These are phyloP conservation scores for Chrysoporthe austroafricana DNA, from an alignment of 2,329 filamentous ascomycete species.

Conservation along the genomic window DNA sequence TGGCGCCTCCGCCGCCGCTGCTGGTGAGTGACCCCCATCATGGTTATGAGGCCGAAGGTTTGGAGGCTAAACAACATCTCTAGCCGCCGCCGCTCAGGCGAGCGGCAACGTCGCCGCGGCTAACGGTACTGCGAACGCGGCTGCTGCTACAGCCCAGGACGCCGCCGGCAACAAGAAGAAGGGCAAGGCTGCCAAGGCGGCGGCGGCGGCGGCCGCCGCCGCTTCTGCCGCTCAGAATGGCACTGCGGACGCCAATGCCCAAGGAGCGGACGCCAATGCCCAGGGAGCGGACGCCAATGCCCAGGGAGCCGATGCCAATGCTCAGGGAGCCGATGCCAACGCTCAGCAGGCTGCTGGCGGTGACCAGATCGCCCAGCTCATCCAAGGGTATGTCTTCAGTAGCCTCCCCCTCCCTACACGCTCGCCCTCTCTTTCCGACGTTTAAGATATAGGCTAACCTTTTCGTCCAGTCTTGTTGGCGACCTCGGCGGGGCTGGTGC, in stretches of 20 bases:
- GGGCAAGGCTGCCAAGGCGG: neutral
- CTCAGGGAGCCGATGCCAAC: neutral
- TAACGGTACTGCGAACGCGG: neutral
- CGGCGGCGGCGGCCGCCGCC: conserved; percentile 9
- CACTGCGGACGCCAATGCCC: no score
- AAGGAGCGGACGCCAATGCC: neutral
- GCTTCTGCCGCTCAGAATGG: neutral
- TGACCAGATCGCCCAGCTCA: conserved; percentile 12
- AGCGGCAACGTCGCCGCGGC: neutral
- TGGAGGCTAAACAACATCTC: neutral
- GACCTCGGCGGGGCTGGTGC: neutral
- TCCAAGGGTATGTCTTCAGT: conserved; percentile 11
- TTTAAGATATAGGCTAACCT: neutral
- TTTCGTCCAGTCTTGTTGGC: neutral
- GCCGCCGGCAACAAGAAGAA: neutral
- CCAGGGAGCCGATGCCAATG: neutral
- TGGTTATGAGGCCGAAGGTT: no score
- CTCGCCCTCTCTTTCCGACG: no score
- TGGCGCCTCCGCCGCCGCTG: neutral
- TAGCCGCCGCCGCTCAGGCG: conserved; percentile 12
- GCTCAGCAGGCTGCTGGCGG: neutral
- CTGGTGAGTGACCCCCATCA: neutral
- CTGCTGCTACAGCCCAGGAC: neutral
- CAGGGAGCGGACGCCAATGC: no score
- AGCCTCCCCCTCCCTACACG: neutral